phyloP scores from a whole-genome alignment of 169 alveolate genomes.

The Plasmodium fragile region DNA sequence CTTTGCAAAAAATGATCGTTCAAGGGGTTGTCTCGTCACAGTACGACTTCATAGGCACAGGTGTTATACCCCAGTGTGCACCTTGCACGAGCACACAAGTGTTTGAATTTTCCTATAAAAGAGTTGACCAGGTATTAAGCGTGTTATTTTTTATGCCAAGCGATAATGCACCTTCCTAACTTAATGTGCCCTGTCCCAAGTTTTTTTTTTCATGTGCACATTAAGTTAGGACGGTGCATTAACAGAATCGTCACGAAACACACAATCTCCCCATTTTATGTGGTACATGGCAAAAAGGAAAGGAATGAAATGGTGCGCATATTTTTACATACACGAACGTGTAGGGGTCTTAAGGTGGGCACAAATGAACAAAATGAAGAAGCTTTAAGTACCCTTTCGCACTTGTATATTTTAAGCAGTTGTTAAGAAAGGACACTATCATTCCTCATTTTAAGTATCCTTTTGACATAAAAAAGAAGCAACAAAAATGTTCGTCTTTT shows the following conservation, averaged over 20 bases:
- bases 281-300: background rate
- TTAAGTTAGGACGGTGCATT: background rate
- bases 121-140: background rate
- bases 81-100: background rate
- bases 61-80: background rate
- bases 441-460: background rate
- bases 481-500: background rate
- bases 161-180: background rate
- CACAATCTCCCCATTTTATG: background rate
- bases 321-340: background rate
- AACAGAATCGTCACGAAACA: background rate
- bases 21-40: background rate
- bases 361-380: background rate
- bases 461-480: background rate
- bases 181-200: background rate
- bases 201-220: background rate
- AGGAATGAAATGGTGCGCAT: background rate
- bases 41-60: background rate
- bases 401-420: background rate
- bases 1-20: background rate
- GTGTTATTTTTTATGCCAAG: background rate
- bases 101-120: background rate
- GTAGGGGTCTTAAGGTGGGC: background rate
- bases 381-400: background rate
- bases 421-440: background rate